Percentiles rank a stretch among this genome's conserved stretches.
phyloP scores from a whole-genome alignment of 441 rosid genomes.

The Raphanus hybrid region DNA sequence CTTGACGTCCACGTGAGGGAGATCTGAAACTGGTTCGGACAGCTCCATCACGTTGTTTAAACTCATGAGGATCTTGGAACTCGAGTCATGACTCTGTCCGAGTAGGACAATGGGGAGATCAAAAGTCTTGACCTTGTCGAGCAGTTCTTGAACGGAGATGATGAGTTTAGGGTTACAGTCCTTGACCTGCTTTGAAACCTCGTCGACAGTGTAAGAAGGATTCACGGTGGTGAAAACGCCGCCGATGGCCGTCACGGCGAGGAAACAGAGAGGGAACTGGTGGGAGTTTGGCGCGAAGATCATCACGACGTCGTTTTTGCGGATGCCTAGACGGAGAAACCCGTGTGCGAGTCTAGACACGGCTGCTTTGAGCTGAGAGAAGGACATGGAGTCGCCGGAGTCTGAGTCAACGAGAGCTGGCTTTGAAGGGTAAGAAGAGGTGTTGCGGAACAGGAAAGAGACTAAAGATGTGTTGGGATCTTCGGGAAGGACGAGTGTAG shows the following conservation, averaged over 20 bases:
- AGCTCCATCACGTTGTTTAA: slow-evolving; percentile 57
- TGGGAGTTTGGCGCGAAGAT: slow-evolving; percentile 79
- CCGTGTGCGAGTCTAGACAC: slow-evolving; percentile 68
- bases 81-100: slow-evolving; percentile 40
- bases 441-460: slow-evolving; percentile 60
- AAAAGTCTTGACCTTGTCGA: slow-evolving; percentile 58
- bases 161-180: slow-evolving; percentile 76
- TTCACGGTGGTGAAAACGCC: slow-evolving; percentile 77
- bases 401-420: slow-evolving; percentile 78
- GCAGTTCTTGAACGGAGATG: slow-evolving; percentile 60
- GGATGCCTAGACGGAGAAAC: slow-evolving; percentile 64
- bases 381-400: slow-evolving; percentile 55
- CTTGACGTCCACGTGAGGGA: slow-evolving; percentile 52
- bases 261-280: slow-evolving; percentile 76
- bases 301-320: slow-evolving; percentile 66
- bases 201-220: slow-evolving; percentile 65
- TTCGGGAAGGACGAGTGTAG: slow-evolving; percentile 56
- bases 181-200: slow-evolving; percentile 66
- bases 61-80: slow-evolving; percentile 42
- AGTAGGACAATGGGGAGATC: slow-evolving; percentile 63
- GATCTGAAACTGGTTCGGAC: slow-evolving; percentile 50
- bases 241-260: slow-evolving; percentile 68
- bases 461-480: slow-evolving; percentile 65
- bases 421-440: slow-evolving; percentile 57
- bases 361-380: slow-evolving; percentile 60